Percentiles rank a stretch among this genome's conserved stretches.
These are phyloP conservation scores for Cephaloascus albidus DNA, from an alignment of 805 yeast species.

Conservation along the genomic window DNA sequence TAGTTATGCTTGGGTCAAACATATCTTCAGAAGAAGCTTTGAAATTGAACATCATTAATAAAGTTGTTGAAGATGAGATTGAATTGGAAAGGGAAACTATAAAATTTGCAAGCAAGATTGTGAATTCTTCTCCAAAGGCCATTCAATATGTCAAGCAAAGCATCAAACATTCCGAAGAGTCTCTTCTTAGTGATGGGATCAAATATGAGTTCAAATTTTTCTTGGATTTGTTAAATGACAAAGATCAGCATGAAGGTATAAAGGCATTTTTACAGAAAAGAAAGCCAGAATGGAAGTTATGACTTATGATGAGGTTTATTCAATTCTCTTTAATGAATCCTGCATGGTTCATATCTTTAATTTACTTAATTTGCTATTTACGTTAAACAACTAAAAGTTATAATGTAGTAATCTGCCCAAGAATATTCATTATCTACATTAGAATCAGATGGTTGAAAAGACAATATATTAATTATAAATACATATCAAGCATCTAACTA, in stretches of 20 bases:
- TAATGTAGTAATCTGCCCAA: no score
- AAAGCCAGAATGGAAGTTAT: not conserved
- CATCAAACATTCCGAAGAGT: not conserved
- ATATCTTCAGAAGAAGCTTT: constrained; percentile 21
- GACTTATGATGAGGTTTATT: no score
- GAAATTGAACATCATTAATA: constrained; percentile 9
- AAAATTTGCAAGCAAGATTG: not conserved
- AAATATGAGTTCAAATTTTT: not conserved
- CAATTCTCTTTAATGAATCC: no score
- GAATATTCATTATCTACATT: no score
- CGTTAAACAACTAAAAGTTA: no score
- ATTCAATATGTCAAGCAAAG: not conserved
- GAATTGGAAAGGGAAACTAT: not conserved
- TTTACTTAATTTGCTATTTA: no score
- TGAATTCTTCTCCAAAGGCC: not conserved
- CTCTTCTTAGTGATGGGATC: not conserved
- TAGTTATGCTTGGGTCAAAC: constrained; percentile 20
- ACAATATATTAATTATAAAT: no score
- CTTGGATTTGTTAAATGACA: not conserved
- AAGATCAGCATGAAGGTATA: not conserved
- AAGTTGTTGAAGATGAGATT: not conserved
- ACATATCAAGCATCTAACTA: no score
- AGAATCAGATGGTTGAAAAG: no score
- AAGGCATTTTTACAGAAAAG: not conserved
- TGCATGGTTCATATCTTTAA: no score